Evolutionary conservation across 169 alveolate genomes (phyloP).

Genomic region (Cryptosporidium sp.): DNA sequence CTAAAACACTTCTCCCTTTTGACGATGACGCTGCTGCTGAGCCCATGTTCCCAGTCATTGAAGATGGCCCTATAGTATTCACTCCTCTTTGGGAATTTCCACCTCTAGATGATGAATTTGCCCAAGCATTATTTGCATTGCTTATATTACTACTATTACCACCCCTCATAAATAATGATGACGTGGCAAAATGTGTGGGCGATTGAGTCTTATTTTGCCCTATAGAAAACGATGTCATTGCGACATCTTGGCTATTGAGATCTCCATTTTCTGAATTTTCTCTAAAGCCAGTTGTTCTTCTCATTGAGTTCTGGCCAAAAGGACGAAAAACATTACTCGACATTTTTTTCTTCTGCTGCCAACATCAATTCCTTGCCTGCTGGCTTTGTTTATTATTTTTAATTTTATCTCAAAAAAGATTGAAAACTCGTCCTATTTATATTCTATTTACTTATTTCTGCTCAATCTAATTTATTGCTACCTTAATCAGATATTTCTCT

Average conservation of each 20-base stretch:
- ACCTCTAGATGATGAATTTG: conserved; percentile 50
- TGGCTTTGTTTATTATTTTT: background rate
- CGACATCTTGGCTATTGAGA: conserved; percentile 13
- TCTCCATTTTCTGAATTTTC: conserved; percentile 24
- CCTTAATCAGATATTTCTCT: background rate
- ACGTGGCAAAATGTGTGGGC: conserved; percentile 65
- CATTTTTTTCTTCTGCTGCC: background rate
- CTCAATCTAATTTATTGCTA: background rate
- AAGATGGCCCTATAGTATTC: background rate
- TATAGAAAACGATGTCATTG: conserved; percentile 19
- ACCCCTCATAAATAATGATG: conserved; percentile 29
- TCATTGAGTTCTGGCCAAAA: conserved; percentile 24
- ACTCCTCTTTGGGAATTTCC: conserved; percentile 37
- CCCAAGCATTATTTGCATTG: background rate
- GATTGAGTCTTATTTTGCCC: conserved; percentile 40
- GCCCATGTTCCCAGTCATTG: background rate
- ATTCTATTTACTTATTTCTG: background rate
- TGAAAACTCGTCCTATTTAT: background rate
- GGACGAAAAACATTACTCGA: conserved; percentile 14
- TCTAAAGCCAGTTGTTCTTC: conserved; percentile 26
- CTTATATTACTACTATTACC: background rate
- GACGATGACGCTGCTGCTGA: conserved; percentile 56
- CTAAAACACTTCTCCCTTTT: conserved; percentile 32
- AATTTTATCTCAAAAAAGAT: background rate
- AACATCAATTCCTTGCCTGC: background rate